These are phyloP conservation scores for Fusarium tuaranense DNA, from an alignment of 2,329 filamentous ascomycete species.

Conservation along the genomic window DNA sequence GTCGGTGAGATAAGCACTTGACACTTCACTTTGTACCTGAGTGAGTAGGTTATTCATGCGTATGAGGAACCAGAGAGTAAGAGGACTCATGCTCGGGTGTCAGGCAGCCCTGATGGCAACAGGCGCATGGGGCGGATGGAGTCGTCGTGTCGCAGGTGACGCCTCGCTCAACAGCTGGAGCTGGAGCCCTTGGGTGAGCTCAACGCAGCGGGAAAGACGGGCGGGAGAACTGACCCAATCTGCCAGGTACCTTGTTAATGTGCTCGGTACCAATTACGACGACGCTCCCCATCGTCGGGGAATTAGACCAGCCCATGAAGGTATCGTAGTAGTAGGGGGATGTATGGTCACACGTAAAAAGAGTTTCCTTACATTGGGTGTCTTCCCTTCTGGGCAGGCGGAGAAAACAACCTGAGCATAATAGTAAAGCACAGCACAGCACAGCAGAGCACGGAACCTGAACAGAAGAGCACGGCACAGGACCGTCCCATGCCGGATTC, in stretches of 20 bases:
- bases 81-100: background rate
- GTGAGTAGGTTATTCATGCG: background rate
- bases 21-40: background rate
- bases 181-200: background rate
- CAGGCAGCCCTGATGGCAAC: background rate
- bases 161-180: background rate
- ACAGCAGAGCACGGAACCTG: background rate
- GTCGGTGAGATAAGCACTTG: slow-evolving; percentile 5
- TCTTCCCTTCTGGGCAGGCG: slow-evolving; percentile 22
- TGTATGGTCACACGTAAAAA: slow-evolving; percentile 10
- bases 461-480: slow-evolving; percentile 1
- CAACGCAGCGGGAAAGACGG: background rate
- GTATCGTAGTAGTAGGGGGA: background rate
- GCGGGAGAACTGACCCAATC: background rate
- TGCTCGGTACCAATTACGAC: slow-evolving; percentile 1
- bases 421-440: background rate
- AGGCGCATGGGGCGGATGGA: background rate
- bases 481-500: slow-evolving; percentile 1
- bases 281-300: background rate
- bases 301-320: background rate
- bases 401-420: slow-evolving; percentile 2
- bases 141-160: slow-evolving; percentile 3
- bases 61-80: background rate
- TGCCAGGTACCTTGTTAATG: slow-evolving; percentile 1
- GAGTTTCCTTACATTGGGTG: slow-evolving; percentile 10